Conservation (phyloP, 805 yeast genomes). For the Starmerella bacillaris region DNA sequence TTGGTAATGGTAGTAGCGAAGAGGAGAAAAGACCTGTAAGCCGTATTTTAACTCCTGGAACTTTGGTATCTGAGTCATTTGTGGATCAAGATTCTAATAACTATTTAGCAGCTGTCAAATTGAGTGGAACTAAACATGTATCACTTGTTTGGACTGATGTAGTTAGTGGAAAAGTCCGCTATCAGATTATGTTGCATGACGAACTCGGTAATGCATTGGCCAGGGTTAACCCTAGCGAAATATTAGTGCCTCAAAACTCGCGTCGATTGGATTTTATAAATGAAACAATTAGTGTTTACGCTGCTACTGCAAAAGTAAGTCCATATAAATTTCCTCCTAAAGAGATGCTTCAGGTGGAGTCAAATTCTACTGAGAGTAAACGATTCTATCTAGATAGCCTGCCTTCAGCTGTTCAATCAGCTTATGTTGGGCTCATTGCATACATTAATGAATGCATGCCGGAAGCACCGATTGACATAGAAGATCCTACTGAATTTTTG, state of each 20-base stretch:
- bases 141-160: constrained; percentile 84
- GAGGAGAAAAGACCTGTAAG: constrained; percentile 42
- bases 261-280: constrained; percentile 35
- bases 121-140: constrained; percentile 22
- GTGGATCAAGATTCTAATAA: constrained; percentile 56
- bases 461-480: constrained; percentile 40
- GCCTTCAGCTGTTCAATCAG: constrained; percentile 30
- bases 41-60: constrained; percentile 80
- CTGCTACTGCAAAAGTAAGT: constrained; percentile 28
- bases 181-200: constrained; percentile 42
- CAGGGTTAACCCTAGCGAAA: constrained; percentile 66
- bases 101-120: constrained; percentile 40
- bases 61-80: constrained; percentile 71
- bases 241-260: constrained; percentile 38
- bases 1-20: constrained; percentile 21
- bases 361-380: background rate
- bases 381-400: constrained; percentile 11
- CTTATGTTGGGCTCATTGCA: constrained; percentile 45
- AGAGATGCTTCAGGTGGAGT: constrained; percentile 7
- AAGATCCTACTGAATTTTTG: constrained; percentile 43
- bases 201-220: constrained; percentile 55
- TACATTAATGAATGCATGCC: constrained; percentile 64
- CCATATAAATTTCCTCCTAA: constrained; percentile 29
- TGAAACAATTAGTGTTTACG: constrained; percentile 26
- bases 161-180: constrained; percentile 56